These are phyloP conservation scores for Globisporangium radiosum DNA, from an alignment of 352 stramenopile genomes.

Conservation along the genomic window DNA sequence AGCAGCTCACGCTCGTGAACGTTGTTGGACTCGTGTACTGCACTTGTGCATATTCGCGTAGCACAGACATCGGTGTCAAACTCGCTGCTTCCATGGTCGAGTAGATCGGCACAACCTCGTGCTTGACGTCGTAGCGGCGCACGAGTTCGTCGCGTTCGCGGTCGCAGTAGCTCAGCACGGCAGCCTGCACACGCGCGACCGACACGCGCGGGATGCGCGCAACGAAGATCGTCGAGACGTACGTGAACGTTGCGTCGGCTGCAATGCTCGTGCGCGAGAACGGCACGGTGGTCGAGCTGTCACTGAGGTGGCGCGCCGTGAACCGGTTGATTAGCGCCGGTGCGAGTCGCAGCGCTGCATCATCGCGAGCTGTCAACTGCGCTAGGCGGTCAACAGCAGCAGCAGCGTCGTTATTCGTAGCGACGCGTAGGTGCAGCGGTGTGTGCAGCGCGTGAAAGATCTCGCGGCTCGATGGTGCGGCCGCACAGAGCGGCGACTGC, in stretches of 20 bases:
- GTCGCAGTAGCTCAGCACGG: conserved; percentile 32
- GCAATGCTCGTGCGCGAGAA: conserved; percentile 53
- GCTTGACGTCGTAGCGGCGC: conserved; percentile 21
- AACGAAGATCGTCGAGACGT: conserved; percentile 43
- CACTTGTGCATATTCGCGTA: conserved; percentile 18
- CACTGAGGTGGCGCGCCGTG: conserved; percentile 19
- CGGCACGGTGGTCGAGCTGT: conserved; percentile 21
- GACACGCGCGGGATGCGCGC: conserved; percentile 29
- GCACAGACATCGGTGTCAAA: background rate
- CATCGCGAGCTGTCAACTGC: conserved; percentile 26
- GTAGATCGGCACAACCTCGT: conserved; percentile 7
- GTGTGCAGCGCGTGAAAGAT: conserved; percentile 5
- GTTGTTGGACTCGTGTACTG: conserved; percentile 29
- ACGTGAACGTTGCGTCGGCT: conserved; percentile 37
- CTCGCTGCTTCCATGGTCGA: background rate
- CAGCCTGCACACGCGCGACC: conserved; percentile 21
- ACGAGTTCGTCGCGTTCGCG: conserved; percentile 25
- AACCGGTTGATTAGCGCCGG: conserved; percentile 35
- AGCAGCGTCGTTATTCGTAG: background rate
- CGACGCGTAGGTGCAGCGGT: conserved; percentile 2
- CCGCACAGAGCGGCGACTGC: conserved; percentile 4
- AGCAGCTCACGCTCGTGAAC: conserved; percentile 33
- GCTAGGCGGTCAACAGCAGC: conserved; percentile 14
- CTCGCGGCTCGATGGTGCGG: background rate
- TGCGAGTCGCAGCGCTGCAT: conserved; percentile 19